These are phyloP conservation scores for Schoenoplectus tabernaemontani DNA, from an alignment of 202 grass and related monocot species.

Conservation along the genomic window DNA sequence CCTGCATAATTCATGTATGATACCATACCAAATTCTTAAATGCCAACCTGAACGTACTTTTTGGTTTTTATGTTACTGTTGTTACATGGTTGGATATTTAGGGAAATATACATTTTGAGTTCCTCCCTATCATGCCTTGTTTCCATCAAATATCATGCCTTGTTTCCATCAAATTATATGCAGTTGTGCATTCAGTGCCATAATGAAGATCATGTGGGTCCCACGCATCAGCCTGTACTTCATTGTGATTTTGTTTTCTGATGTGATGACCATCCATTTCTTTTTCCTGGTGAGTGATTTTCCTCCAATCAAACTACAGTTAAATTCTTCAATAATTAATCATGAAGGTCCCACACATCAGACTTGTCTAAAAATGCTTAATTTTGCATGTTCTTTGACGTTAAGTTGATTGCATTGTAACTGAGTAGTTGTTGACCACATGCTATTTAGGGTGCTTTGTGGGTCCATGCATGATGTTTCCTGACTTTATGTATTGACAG, in stretches of 20 bases:
- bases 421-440: neutral
- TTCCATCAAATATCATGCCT: no score
- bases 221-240: constrained; percentile 83
- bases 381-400: neutral
- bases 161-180: constrained; percentile 26
- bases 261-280: constrained; percentile 99
- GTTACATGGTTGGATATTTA: neutral
- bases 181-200: constrained; percentile 92
- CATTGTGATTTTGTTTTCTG: constrained; percentile 88
- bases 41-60: neutral
- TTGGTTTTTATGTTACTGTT: neutral
- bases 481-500: constrained; percentile 19
- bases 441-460: neutral
- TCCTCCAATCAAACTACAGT: neutral
- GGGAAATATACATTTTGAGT: neutral
- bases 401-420: neutral
- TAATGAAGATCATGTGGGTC: constrained; percentile 69
- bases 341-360: neutral
- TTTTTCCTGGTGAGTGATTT: constrained; percentile 85
- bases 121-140: neutral
- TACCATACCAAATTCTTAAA: constrained; percentile 17
- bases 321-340: neutral
- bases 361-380: neutral
- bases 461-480: neutral
- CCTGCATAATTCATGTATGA: neutral